Conservation (phyloP, 225 moss, liverwort and hornwort species). For the Sphagnum tenellum region DNA sequence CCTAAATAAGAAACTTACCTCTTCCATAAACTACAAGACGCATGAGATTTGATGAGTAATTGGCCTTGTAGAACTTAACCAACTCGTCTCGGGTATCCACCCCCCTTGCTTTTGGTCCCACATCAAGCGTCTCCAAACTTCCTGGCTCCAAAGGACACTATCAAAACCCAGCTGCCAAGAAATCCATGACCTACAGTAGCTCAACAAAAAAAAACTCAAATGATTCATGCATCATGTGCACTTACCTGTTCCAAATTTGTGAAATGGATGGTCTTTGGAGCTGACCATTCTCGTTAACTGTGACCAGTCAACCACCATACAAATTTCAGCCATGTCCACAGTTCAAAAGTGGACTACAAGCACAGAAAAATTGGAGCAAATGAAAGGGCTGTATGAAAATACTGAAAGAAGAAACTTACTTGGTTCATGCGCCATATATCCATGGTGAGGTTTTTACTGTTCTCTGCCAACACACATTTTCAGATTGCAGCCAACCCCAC, state of each 20-base stretch:
- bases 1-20: constrained; percentile 28
- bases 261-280: constrained; percentile 89
- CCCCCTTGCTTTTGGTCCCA: constrained; percentile 57
- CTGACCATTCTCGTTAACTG: constrained; percentile 81
- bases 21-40: constrained; percentile 85
- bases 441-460: constrained; percentile 93
- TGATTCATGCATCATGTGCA: neutral
- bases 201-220: neutral
- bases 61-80: constrained; percentile 73
- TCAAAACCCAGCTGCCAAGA: neutral
- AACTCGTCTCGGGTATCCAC: constrained; percentile 83
- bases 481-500: constrained; percentile 21
- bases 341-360: too few species aligned
- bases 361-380: too few species aligned
- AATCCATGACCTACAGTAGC: neutral
- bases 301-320: neutral
- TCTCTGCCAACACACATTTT: constrained; percentile 46
- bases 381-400: too few species aligned
- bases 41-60: constrained; percentile 94
- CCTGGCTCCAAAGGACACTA: constrained; percentile 25
- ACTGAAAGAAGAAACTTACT: constrained; percentile 23
- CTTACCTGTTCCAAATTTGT: constrained; percentile 98
- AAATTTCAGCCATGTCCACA: too few species aligned
- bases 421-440: constrained; percentile 99
- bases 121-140: constrained; percentile 78